phyloP scores from a whole-genome alignment of 2,329 filamentous ascomycete genomes.

The Simplicillium aogashimaense region DNA sequence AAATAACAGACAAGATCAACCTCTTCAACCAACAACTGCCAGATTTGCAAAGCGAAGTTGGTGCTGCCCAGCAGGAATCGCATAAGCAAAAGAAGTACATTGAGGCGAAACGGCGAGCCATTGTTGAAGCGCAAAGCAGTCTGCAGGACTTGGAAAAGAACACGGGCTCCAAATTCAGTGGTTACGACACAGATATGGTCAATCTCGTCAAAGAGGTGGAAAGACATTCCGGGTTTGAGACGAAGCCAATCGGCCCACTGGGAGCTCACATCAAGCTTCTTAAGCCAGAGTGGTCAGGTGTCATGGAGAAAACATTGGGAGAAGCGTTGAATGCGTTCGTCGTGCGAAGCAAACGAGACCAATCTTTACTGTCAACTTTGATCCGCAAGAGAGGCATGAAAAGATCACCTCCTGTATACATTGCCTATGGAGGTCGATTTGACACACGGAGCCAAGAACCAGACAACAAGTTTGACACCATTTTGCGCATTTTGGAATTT shows the following conservation, averaged over 20 bases:
- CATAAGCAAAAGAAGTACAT: slow-evolving; percentile 20
- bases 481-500: slow-evolving; percentile 71
- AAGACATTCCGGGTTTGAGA: slow-evolving; percentile 56
- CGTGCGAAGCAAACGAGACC: slow-evolving; percentile 68
- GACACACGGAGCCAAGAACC: slow-evolving; percentile 53
- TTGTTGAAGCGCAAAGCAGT: slow-evolving; percentile 35
- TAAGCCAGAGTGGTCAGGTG: slow-evolving; percentile 72
- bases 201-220: slow-evolving; percentile 59
- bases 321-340: slow-evolving; percentile 64
- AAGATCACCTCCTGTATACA: slow-evolving; percentile 25
- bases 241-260: slow-evolving; percentile 73
- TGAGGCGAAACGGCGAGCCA: slow-evolving; percentile 30
- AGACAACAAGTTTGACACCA: slow-evolving; percentile 60
- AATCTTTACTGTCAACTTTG: slow-evolving; percentile 54
- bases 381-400: slow-evolving; percentile 54
- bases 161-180: slow-evolving; percentile 50
- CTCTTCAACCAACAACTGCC: slow-evolving; percentile 19
- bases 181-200: slow-evolving; percentile 54
- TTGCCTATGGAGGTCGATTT: slow-evolving; percentile 24
- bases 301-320: slow-evolving; percentile 73
- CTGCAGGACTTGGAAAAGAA: slow-evolving; percentile 40
- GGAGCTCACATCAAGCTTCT: slow-evolving; percentile 67
- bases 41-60: slow-evolving; percentile 19
- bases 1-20: slow-evolving; percentile 15
- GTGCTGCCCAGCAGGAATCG: slow-evolving; percentile 19